These are phyloP conservation scores for Lentinula detonsa DNA, from an alignment of 768 basidiomycete species.

Conservation along the genomic window DNA sequence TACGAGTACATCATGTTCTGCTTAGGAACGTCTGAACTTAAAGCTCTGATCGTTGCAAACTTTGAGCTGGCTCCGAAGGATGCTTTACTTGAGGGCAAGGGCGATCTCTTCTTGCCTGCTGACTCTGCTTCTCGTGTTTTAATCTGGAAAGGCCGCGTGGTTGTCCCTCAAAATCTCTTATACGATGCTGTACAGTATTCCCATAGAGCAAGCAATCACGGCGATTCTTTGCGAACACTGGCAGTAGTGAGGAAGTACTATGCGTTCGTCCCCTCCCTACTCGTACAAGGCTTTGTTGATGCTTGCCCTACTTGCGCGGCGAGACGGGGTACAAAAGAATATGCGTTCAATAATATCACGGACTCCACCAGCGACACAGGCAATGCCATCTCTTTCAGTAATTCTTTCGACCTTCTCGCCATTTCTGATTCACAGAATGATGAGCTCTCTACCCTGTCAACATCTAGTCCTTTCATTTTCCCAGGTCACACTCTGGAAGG, in stretches of 20 bases:
- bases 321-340: neutral
- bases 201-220: slow-evolving; percentile 42
- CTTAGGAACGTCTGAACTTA: neutral
- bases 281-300: slow-evolving; percentile 19
- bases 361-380: neutral
- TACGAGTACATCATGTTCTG: neutral
- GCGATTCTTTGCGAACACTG: slow-evolving; percentile 57
- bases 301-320: slow-evolving; percentile 41
- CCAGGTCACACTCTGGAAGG: neutral
- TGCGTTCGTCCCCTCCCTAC: slow-evolving; percentile 59
- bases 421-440: neutral
- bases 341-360: neutral
- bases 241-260: slow-evolving; percentile 44
- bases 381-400: neutral
- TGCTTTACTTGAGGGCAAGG: neutral
- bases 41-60: neutral
- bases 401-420: neutral
- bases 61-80: neutral
- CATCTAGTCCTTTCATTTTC: neutral
- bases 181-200: slow-evolving; percentile 52
- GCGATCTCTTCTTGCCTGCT: neutral
- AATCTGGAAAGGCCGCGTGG: slow-evolving; percentile 47
- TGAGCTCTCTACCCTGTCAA: neutral
- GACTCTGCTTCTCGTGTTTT: neutral
- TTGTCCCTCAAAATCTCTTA: slow-evolving; percentile 50